These are phyloP conservation scores for Tinospora cordifolia DNA, from an alignment of 164 flowering plant species.

Conservation along the genomic window DNA sequence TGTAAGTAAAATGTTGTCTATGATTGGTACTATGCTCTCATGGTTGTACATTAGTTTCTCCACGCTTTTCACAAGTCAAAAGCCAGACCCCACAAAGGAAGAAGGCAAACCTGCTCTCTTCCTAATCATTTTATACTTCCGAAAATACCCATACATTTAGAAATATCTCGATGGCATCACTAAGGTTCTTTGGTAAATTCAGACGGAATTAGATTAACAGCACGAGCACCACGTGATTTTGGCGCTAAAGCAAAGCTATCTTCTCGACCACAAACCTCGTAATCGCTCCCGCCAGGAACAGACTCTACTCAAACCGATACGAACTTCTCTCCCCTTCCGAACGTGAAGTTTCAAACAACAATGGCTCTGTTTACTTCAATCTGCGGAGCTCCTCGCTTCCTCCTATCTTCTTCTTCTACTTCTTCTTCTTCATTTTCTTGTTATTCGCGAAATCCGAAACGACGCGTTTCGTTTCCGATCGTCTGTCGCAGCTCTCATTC, in stretches of 20 bases:
- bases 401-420: constrained; percentile 11
- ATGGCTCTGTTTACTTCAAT: constrained; percentile 31
- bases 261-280: background rate
- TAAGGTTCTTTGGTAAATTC: background rate
- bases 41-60: no score
- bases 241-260: no score
- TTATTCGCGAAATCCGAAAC: background rate
- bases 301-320: background rate
- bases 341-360: background rate
- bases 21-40: no score
- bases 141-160: no score
- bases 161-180: no score
- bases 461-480: constrained; percentile 5
- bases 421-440: background rate
- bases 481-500: constrained; percentile 33
- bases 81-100: no score
- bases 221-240: no score
- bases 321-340: background rate
- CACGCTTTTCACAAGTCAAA: no score
- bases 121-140: no score
- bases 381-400: constrained; percentile 19
- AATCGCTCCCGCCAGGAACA: background rate
- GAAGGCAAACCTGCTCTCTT: no score
- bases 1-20: no score
- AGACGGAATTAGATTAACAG: background rate